Evolutionary conservation across 768 basidiomycete species (phyloP).

Genomic region (Tylopilus vinaceipallidus): DNA sequence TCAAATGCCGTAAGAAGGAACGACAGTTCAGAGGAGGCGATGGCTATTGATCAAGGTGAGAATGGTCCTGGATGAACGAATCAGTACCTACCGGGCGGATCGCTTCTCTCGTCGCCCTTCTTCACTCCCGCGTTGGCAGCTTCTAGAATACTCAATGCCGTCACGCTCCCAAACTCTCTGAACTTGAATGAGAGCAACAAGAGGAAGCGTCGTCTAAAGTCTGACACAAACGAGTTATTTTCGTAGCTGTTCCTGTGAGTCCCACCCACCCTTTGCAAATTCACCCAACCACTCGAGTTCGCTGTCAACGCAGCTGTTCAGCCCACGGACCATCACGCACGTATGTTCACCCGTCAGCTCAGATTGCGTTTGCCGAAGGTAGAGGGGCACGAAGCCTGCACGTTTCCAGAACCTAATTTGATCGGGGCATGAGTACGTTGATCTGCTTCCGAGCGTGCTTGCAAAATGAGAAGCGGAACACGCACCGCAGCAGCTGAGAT

Average conservation of each 20-base stretch:
- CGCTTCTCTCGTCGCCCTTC: constrained; percentile 36
- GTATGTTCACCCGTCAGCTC: constrained; percentile 97
- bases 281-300: constrained; percentile 84
- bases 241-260: not conserved
- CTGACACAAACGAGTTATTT: constrained; percentile 39
- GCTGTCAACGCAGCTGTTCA: constrained; percentile 61
- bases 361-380: constrained; percentile 89
- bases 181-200: constrained; percentile 91
- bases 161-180: constrained; percentile 87
- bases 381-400: constrained; percentile 86
- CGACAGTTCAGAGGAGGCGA: constrained; percentile 46
- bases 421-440: not conserved
- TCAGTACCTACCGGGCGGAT: constrained; percentile 31
- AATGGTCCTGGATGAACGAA: constrained; percentile 13
- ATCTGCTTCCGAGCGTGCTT: not conserved
- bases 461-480: not conserved
- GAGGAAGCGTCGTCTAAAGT: constrained; percentile 90
- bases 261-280: constrained; percentile 71
- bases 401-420: constrained; percentile 90
- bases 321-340: constrained; percentile 89
- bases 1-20: constrained; percentile 86
- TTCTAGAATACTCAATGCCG: constrained; percentile 84
- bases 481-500: constrained; percentile 71
- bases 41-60: constrained; percentile 7
- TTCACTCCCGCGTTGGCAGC: constrained; percentile 69